phyloP scores from a whole-genome alignment of 768 basidiomycete species.

The Antrodiella citrinella region DNA sequence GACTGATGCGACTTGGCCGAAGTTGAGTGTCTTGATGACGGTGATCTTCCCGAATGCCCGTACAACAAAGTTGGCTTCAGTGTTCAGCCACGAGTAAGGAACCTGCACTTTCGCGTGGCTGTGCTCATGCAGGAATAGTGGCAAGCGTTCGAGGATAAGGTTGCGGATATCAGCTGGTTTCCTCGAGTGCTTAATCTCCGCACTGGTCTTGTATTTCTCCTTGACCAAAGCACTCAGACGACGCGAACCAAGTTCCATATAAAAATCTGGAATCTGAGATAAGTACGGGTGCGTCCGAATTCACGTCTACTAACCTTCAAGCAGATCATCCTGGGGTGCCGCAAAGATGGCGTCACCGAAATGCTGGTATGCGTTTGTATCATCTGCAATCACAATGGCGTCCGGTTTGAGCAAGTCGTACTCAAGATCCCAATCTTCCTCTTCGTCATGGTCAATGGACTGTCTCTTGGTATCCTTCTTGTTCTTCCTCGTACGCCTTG shows the following conservation, averaged over 20 bases:
- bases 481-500: slow-evolving; percentile 46
- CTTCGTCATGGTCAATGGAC: slow-evolving; percentile 49
- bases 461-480: slow-evolving; percentile 21
- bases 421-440: slow-evolving; percentile 56
- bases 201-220: slow-evolving; percentile 63
- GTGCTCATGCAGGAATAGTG: slow-evolving; percentile 89
- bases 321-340: slow-evolving; percentile 83
- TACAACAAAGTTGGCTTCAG: slow-evolving; percentile 59
- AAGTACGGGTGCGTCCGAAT: neutral
- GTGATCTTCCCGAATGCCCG: slow-evolving; percentile 56
- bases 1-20: slow-evolving; percentile 40
- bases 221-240: slow-evolving; percentile 65
- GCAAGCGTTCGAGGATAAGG: slow-evolving; percentile 75
- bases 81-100: slow-evolving; percentile 58
- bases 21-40: slow-evolving; percentile 52
- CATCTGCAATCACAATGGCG: slow-evolving; percentile 80
- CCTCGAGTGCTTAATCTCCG: slow-evolving; percentile 41
- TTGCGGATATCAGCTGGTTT: slow-evolving; percentile 43
- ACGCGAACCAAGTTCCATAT: slow-evolving; percentile 64
- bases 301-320: no score
- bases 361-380: slow-evolving; percentile 69
- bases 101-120: slow-evolving; percentile 56
- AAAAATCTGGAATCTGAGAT: slow-evolving; percentile 64
- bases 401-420: slow-evolving; percentile 66
- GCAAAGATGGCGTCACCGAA: slow-evolving; percentile 72